Evolutionary conservation across 2,329 filamentous ascomycete species (phyloP).

Genomic region (Cladosporium sphaerospermum): DNA sequence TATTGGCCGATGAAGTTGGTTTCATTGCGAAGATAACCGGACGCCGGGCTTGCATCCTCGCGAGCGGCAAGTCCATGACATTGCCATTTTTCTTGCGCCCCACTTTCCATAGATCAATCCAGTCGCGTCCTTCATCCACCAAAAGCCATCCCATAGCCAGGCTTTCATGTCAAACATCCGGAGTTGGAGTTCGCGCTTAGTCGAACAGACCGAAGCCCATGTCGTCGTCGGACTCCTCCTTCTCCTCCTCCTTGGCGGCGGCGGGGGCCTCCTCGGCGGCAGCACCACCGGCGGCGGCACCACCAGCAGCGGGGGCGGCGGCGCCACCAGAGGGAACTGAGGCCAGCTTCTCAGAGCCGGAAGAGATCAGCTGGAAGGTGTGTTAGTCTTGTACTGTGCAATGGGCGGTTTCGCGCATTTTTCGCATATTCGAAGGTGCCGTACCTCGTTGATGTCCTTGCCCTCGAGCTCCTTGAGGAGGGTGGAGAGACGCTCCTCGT

Average conservation of each 20-base stretch:
- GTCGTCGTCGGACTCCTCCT: slow-evolving; percentile 72
- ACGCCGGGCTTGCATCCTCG: slow-evolving; percentile 5
- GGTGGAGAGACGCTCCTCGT: slow-evolving; percentile 75
- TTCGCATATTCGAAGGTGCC: slow-evolving; percentile 30
- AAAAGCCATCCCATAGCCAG: slow-evolving; percentile 8
- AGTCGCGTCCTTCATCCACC: slow-evolving; percentile 9
- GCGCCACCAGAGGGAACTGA: slow-evolving; percentile 91
- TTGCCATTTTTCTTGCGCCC: slow-evolving; percentile 3
- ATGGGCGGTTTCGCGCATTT: neutral
- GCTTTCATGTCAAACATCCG: slow-evolving; percentile 9
- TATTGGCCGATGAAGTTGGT: slow-evolving; percentile 10
- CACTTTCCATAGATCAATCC: slow-evolving; percentile 5
- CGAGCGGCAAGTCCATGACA: slow-evolving; percentile 8
- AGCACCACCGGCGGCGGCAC: slow-evolving; percentile 62
- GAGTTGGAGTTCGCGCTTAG: slow-evolving; percentile 33
- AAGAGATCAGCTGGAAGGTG: slow-evolving; percentile 69
- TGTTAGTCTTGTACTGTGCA: slow-evolving; percentile 18
- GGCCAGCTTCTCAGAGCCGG: slow-evolving; percentile 89
- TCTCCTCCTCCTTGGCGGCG: slow-evolving; percentile 64
- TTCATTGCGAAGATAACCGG: slow-evolving; percentile 9
- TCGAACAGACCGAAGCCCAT: slow-evolving; percentile 73
- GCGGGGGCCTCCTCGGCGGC: slow-evolving; percentile 59
- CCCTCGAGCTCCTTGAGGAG: slow-evolving; percentile 86
- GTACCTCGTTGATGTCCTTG: slow-evolving; percentile 89
- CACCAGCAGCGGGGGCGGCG: slow-evolving; percentile 57